phyloP scores from a whole-genome alignment of 768 basidiomycete genomes.

The Tulasnella sp. region DNA sequence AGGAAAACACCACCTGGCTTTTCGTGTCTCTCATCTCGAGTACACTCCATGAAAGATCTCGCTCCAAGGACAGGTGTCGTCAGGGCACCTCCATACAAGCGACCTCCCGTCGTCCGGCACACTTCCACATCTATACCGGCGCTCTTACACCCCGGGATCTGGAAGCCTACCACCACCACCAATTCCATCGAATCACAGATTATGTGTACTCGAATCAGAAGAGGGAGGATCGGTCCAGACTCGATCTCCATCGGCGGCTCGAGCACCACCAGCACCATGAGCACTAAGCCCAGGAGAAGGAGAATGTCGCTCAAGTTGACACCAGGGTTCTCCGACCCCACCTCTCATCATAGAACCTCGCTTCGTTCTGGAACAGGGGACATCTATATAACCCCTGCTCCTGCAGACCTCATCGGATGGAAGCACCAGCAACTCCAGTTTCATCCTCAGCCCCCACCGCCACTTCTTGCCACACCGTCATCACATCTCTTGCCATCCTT shows the following conservation, averaged over 20 bases:
- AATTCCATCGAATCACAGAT: not conserved
- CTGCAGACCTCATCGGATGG: constrained; percentile 7
- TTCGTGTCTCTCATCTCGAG: not conserved
- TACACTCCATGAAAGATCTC: constrained; percentile 3
- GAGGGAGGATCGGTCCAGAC: not conserved
- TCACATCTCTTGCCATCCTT: not conserved
- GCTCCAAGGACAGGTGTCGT: not conserved
- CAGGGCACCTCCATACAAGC: not conserved
- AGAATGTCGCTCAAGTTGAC: not conserved
- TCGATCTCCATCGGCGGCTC: not conserved
- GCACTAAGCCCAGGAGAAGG: not conserved
- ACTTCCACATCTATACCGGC: not conserved
- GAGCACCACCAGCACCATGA: not conserved
- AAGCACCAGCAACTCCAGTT: not conserved
- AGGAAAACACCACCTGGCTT: not conserved
- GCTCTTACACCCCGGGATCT: not conserved
- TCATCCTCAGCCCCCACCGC: constrained; percentile 11
- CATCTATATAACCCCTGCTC: not conserved
- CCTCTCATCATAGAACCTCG: not conserved
- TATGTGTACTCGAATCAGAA: not conserved
- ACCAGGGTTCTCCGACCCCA: not conserved
- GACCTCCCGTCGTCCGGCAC: not conserved
- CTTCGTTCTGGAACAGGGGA: not conserved
- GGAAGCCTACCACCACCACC: not conserved
- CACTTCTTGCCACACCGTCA: not conserved